Evolutionary conservation across 129 eudicot genomes (phyloP).

Genomic region (Centrapalus pauciflorus): DNA sequence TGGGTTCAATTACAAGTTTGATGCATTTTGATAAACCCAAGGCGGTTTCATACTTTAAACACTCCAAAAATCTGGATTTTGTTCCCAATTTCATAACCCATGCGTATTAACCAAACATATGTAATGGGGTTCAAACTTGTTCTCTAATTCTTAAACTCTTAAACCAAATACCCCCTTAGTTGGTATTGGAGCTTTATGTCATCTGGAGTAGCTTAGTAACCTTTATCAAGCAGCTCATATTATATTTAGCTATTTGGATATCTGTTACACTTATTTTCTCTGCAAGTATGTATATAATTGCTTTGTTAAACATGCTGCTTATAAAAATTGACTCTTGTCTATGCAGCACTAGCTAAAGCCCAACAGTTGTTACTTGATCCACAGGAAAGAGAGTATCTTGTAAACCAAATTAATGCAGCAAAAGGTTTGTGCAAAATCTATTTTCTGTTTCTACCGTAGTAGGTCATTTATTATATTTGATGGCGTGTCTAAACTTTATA

Average conservation of each 20-base stretch:
- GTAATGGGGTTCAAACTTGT: too few relatives aligned
- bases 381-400: slow-evolving; percentile 87
- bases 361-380: slow-evolving; percentile 89
- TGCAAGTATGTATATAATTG: slow-evolving; percentile 3
- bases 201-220: neutral
- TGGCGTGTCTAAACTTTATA: neutral
- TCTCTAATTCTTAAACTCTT: too few relatives aligned
- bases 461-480: slow-evolving; percentile 7
- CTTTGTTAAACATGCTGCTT: slow-evolving; percentile 11
- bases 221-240: neutral
- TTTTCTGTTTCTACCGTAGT: slow-evolving; percentile 3
- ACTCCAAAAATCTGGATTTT: too few relatives aligned
- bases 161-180: too few relatives aligned
- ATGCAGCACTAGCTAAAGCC: slow-evolving; percentile 94
- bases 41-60: too few relatives aligned
- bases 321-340: slow-evolving; percentile 2
- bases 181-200: neutral
- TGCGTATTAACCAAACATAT: too few relatives aligned
- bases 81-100: too few relatives aligned
- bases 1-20: too few relatives aligned
- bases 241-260: neutral
- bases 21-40: too few relatives aligned
- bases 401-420: slow-evolving; percentile 83
- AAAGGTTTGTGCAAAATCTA: slow-evolving; percentile 51
- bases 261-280: neutral